Evolutionary conservation across 257 asterid genomes (phyloP).

Genomic region (Salvia rosmarinus): DNA sequence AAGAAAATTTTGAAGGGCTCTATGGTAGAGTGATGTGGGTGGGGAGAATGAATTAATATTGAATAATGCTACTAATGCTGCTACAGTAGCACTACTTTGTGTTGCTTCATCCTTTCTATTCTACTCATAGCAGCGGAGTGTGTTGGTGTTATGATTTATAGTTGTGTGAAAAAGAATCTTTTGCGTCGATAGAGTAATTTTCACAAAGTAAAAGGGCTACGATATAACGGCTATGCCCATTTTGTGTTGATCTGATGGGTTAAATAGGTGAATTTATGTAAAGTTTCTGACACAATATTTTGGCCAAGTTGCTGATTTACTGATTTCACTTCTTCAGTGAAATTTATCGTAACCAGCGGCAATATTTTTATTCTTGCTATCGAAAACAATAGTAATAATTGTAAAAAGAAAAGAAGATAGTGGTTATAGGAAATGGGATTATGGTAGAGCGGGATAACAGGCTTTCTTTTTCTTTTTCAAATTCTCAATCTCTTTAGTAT

Average conservation of each 20-base stretch:
- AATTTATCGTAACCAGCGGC: no score
- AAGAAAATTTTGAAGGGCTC: constrained; percentile 40
- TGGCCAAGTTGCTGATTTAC: no score
- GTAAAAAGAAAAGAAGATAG: no score
- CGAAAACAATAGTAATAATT: no score
- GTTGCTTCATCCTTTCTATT: constrained; percentile 31
- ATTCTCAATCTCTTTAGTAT: no score
- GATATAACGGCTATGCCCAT: not conserved
- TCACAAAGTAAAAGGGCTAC: constrained; percentile 10
- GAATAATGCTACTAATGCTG: not conserved
- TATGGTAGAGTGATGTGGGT: constrained; percentile 9
- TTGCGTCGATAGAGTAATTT: not conserved
- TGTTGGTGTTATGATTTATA: constrained; percentile 20
- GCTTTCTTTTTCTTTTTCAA: not conserved
- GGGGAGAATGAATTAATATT: constrained; percentile 25
- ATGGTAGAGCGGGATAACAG: not conserved
- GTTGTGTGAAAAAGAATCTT: constrained; percentile 31
- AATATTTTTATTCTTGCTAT: no score
- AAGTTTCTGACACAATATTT: no score
- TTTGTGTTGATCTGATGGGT: no score
- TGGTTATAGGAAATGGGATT: not conserved
- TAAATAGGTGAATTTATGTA: no score
- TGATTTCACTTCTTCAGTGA: no score
- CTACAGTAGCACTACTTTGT: constrained; percentile 18
- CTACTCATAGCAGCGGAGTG: constrained; percentile 1